Conservation (phyloP, 2,329 filamentous ascomycete genomes). For the Helotiales sp. region DNA sequence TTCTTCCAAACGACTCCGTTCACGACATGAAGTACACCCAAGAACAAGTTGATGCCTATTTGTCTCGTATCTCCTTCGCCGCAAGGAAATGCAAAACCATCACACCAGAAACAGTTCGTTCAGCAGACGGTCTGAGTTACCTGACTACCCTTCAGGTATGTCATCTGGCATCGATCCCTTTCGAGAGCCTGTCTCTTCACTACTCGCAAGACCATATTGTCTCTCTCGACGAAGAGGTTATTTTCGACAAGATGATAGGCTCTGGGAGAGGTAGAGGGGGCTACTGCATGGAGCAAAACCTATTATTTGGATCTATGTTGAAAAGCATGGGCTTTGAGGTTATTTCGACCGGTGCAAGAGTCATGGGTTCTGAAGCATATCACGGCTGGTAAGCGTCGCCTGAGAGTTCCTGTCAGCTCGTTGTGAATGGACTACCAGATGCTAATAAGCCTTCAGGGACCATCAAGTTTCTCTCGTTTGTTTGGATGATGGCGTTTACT, state of each 20-base stretch:
- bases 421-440: background rate
- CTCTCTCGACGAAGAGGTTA: conserved; percentile 42
- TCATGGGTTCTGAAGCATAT: conserved; percentile 45
- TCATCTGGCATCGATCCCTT: conserved; percentile 58
- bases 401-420: background rate
- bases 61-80: background rate
- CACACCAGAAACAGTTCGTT: conserved; percentile 67
- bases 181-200: conserved; percentile 61
- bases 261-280: conserved; percentile 53
- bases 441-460: conserved; percentile 42
- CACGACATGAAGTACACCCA: background rate
- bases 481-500: conserved; percentile 53
- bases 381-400: conserved; percentile 50
- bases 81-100: background rate
- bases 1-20: background rate
- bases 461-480: conserved; percentile 66
- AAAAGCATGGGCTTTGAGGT: conserved; percentile 55
- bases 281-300: conserved; percentile 63
- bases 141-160: conserved; percentile 59
- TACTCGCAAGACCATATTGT: conserved; percentile 44
- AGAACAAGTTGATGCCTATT: background rate
- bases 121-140: conserved; percentile 66
- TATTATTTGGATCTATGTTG: conserved; percentile 58
- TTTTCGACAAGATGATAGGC: conserved; percentile 56
- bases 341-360: conserved; percentile 60